Evolutionary conservation across 768 basidiomycete genomes (phyloP).

Genomic region (Tubosaeta brunneosetosa): DNA sequence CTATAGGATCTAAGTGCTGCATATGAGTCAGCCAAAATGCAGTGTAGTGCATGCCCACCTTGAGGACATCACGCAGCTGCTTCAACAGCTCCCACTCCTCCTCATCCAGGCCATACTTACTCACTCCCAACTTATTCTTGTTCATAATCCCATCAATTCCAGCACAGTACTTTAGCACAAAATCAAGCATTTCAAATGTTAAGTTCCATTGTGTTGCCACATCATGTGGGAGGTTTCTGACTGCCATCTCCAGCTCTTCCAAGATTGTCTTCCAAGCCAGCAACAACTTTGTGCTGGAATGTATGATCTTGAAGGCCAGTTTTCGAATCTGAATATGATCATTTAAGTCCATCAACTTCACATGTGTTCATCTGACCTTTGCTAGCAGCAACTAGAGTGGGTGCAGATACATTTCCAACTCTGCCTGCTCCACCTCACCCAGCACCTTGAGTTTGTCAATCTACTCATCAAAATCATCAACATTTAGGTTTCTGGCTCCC

Average conservation of each 20-base stretch:
- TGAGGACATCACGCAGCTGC: too few species aligned
- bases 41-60: neutral
- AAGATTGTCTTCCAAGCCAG: conserved; percentile 17
- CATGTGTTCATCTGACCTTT: too few species aligned
- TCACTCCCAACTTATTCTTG: conserved; percentile 10
- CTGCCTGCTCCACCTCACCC: conserved; percentile 11
- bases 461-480: conserved; percentile 7
- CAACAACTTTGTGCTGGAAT: conserved; percentile 16
- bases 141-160: conserved; percentile 21
- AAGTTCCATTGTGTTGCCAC: conserved; percentile 6
- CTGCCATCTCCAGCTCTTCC: neutral
- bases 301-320: conserved; percentile 19
- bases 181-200: conserved; percentile 15
- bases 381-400: too few species aligned
- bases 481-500: neutral
- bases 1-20: neutral
- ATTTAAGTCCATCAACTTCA: too few species aligned
- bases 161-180: conserved; percentile 14
- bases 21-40: neutral
- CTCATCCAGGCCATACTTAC: conserved; percentile 21
- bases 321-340: conserved; percentile 15
- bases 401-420: too few species aligned
- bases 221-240: conserved; percentile 4
- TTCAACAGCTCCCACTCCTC: conserved; percentile 34
- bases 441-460: conserved; percentile 14